Evolutionary conservation across 768 basidiomycete species (phyloP), one percentile per base, ranked within the genome.

Genomic region (Phallus indusiatus): DNA sequence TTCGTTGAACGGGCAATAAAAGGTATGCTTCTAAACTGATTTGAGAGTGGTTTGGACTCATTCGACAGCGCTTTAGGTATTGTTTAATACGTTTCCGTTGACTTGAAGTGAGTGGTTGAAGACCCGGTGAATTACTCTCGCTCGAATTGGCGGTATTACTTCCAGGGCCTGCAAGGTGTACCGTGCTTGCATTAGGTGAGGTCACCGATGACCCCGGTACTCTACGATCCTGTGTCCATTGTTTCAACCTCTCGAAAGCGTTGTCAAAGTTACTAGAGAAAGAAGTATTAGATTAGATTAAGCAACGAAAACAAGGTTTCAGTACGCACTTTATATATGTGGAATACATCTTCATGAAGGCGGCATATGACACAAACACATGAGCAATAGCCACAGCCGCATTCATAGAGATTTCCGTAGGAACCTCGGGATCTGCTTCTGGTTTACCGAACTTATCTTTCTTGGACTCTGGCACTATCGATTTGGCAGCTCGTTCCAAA

Each of bases 331-430:
- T 97, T 78, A 95, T 95, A 70, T 97, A 99, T 48, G 88, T 89
- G 34, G 93, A 94, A 70, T 99, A 99, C 88, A 98, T 97, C 75
- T 79, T 90, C 90, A 99, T 92, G 76, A 97, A 97, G 4, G 95
- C 93, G 33, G 93, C 90, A 71, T 99, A 94, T 55, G 87, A 89
- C 56, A 91, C 75, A 72, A 98, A 99, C 51, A 90, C 93, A 59
- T 86, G 80, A 7, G 90, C 94, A 37, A 99, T 86, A 14, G 82
- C 79, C 60, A 81, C 87, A 0, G 90, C 91, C 14, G 90, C 89
- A 49, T 75, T 75, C 55, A 85, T 70, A 0, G 93, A 91, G 37
- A 89, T 67, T 59, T 83, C 80, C 0, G 90, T 92, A 61, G 90
- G 85, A 3, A 76, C 72, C 66, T 93, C 90, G 17, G 76, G 73